A percentile compares a stretch with the other conserved stretches of the same genome.
These are phyloP conservation scores for Annulohypoxylon truncatum DNA, from an alignment of 2,329 filamentous ascomycete species.

Conservation along the genomic window DNA sequence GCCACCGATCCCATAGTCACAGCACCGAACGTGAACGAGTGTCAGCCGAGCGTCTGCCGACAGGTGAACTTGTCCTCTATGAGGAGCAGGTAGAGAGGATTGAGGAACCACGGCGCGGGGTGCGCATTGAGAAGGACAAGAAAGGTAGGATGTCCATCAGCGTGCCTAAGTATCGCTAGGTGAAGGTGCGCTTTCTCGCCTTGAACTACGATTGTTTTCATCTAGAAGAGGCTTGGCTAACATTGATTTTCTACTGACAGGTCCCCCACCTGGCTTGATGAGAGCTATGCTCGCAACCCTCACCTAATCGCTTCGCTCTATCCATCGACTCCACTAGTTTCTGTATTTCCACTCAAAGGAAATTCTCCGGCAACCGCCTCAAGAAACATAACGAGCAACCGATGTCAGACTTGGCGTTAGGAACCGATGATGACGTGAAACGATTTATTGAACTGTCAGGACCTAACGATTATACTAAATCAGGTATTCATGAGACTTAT, in stretches of 20 bases:
- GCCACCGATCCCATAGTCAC: slow-evolving; percentile 51
- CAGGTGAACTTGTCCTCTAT: slow-evolving; percentile 73
- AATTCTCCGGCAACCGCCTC: not conserved
- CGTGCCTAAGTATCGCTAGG: slow-evolving; percentile 74
- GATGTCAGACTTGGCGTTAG: not conserved
- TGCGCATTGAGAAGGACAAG: slow-evolving; percentile 86
- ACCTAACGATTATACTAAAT: not conserved
- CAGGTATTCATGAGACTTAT: not conserved
- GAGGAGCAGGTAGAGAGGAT: slow-evolving; percentile 69
- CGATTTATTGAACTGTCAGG: not conserved
- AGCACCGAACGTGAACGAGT: slow-evolving; percentile 65
- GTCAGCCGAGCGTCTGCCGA: slow-evolving; percentile 66
- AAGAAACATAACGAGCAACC: not conserved
- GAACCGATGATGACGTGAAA: not conserved
- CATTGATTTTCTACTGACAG: slow-evolving; percentile 56
- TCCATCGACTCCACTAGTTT: not conserved
- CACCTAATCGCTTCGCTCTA: slow-evolving; percentile 58
- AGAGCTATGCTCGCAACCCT: slow-evolving; percentile 78
- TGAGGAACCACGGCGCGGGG: slow-evolving; percentile 65
- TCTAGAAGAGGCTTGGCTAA: slow-evolving; percentile 37
- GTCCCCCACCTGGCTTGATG: slow-evolving; percentile 71
- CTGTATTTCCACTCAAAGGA: not conserved
- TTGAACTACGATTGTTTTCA: not conserved
- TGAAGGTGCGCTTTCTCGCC: slow-evolving; percentile 56
- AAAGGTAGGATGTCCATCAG: slow-evolving; percentile 96